These are phyloP conservation scores for Bryoglossum gracile DNA, from an alignment of 495 filamentous ascomycete genomes.

Conservation along the genomic window DNA sequence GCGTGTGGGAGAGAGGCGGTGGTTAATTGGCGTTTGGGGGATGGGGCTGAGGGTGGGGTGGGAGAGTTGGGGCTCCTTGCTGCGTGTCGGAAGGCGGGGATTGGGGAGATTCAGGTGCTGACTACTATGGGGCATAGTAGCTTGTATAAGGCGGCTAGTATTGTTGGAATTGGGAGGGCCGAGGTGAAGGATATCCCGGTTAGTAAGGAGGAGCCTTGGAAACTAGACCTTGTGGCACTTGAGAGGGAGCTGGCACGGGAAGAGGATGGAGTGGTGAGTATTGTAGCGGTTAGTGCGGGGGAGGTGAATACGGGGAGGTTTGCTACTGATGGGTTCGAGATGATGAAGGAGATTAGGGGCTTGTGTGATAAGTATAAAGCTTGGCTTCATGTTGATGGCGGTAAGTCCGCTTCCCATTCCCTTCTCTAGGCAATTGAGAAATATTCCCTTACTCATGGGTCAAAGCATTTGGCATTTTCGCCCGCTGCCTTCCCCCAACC, in stretches of 20 bases:
- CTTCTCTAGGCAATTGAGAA: not conserved
- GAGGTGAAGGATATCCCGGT: conserved; percentile 53
- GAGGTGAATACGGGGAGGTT: conserved; percentile 92
- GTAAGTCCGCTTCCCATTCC: conserved; percentile 27
- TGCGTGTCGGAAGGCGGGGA: conserved; percentile 53
- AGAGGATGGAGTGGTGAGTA: conserved; percentile 53
- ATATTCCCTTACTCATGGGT: not conserved
- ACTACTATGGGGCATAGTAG: conserved; percentile 80
- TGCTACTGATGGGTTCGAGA: conserved; percentile 49
- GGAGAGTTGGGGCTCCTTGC: conserved; percentile 62
- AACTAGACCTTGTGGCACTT: conserved; percentile 56
- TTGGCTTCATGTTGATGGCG: conserved; percentile 88
- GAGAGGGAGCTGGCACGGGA: conserved; percentile 38
- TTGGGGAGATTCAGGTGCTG: conserved; percentile 65
- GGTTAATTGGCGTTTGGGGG: conserved; percentile 36
- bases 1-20: conserved; percentile 69
- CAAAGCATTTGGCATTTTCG: conserved; percentile 80
- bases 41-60: conserved; percentile 22
- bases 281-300: conserved; percentile 72
- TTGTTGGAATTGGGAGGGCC: conserved; percentile 70
- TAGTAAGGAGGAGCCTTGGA: conserved; percentile 47
- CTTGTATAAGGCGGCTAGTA: conserved; percentile 69
- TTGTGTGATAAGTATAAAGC: conserved; percentile 68
- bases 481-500: conserved; percentile 51
- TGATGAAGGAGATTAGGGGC: conserved; percentile 56